Base-by-base conservation (phyloP, 345 rosid genomes). In the Citrus medica region DNA sequence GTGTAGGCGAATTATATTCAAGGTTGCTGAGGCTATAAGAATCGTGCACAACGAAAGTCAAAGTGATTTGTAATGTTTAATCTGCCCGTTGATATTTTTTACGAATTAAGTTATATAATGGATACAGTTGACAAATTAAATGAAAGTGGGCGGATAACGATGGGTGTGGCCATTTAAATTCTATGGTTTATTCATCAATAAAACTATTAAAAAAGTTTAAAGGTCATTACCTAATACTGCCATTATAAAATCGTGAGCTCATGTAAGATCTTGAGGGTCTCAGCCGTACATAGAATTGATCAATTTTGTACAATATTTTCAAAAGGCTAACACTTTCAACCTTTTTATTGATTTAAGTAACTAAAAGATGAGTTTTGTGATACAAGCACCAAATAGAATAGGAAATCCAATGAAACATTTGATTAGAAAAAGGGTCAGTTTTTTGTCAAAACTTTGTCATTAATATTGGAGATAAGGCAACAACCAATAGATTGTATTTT, bases 281-380 rank as follows among this genome's bases (percentile, higher is more conserved):
- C 28, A 25, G 21, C 69, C 79, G 71, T 66, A 66, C 71, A 67
- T 51, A 67, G 53, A 56, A 56, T 76, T 30, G 10, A 37, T 76
- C 67, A 35, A 56, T n/a, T 7, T 8, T 67, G 59, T 55, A 55
- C 14, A 58, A 42, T 40, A 53, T 53, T 4, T 53, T 22, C 8
- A 28, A 74, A 75, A 14, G 48, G 42, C 46, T 75, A 27, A 42
- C 13, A 21, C 2, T 30, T 61, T 35, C 66, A 74, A 38, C 37
- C 8, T 3, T 37, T 30, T 33, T 25, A 21, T 22, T 17, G 27
- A 12, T 51, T 71, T 17, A 9, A 25, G 16, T 28, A 46, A 71
- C 53, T 9, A 48, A 69, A 2, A 6, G 33, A 69, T 24, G 51
- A 35, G 38, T 42, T 46, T 46, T 46, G 59, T 74, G 55, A 62